Base-by-base conservation (phyloP, 306 rosid genomes). In the Sicyos edulis region DNA sequence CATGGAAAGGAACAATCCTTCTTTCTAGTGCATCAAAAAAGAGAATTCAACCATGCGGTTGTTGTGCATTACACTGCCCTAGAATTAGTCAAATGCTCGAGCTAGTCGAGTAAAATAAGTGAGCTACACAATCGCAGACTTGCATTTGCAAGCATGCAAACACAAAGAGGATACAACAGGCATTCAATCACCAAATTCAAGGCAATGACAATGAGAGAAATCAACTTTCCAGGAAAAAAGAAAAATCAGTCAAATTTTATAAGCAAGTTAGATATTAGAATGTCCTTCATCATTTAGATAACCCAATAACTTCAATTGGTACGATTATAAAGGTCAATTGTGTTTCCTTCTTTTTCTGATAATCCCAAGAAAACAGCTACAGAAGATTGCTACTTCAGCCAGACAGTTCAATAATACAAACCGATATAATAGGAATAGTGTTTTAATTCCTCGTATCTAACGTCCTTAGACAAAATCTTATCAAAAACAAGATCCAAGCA, bases 151-250 rank as follows among this genome's bases (percentile, higher is more conserved):
- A 13, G 20, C 56, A 67, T 14, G 54, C 21, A 13, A 45, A 67
- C 55, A 40, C 45, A 19, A 16, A 64, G 42, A 20, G 54, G n/a
- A 44, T 47, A 21, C 10, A 13, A 44, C 2, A 65, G 44, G 20
- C 20, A 19, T 20, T 64, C 26, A 64, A 64, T 64, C 53, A 64
- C 29, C 70, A 64, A 40, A 42, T 64, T 8, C 29, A 64, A 37
- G 70, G 67, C 3, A 32, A 19, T 60, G 67, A 64, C 8, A 64
- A 19, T 44, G 54, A 65, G 52, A 65, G 37, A 64, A 40, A 65
- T 65, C 16, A 44, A 20, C 32, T 42, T 42, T 42, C 32, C 71
- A 44, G 19, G 34, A 17, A 11, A 44, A 64, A 34, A 8, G n/a
- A n/a, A 2, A 4, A 11, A 11, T 20, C 16, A 47, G 32, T 65